Conservation (phyloP, 257 asterid genomes). For the Solanum ossicruentum region DNA sequence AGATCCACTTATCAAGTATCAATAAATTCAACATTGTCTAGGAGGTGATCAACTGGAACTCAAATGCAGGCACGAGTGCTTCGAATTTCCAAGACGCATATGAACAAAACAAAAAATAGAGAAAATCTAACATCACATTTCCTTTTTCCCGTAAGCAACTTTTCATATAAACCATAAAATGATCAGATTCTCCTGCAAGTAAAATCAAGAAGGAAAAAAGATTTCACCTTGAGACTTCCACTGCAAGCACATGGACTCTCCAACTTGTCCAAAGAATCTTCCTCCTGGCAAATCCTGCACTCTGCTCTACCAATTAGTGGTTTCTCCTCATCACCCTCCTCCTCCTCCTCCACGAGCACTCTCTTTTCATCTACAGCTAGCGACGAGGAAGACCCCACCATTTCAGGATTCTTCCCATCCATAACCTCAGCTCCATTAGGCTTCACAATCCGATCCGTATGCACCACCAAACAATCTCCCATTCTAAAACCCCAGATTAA, state of each 20-base stretch:
- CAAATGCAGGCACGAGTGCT: background rate
- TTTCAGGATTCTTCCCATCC: slow-evolving; percentile 25
- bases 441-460: slow-evolving; percentile 31
- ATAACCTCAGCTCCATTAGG: slow-evolving; percentile 20
- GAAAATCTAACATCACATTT: background rate
- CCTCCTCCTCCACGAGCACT: slow-evolving; percentile 5
- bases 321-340: slow-evolving; percentile 43
- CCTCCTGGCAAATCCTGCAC: slow-evolving; percentile 99
- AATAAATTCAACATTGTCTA: background rate
- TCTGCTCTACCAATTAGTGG: slow-evolving; percentile 70
- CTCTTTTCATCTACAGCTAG: slow-evolving; percentile 14
- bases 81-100: background rate
- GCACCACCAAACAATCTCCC: slow-evolving; percentile 53
- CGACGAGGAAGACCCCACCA: slow-evolving; percentile 49
- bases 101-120: background rate
- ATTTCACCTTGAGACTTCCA: slow-evolving; percentile 79
- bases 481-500: slow-evolving; percentile 23
- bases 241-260: slow-evolving; percentile 93
- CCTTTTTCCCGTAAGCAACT: background rate
- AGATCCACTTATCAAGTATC: background rate
- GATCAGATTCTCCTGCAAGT: background rate
- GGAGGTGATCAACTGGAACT: background rate
- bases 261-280: slow-evolving; percentile 68
- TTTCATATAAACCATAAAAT: background rate
- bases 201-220: background rate